These are phyloP conservation scores for Dendrobium officinale DNA, from an alignment of 106 monocot genomes.

Conservation along the genomic window DNA sequence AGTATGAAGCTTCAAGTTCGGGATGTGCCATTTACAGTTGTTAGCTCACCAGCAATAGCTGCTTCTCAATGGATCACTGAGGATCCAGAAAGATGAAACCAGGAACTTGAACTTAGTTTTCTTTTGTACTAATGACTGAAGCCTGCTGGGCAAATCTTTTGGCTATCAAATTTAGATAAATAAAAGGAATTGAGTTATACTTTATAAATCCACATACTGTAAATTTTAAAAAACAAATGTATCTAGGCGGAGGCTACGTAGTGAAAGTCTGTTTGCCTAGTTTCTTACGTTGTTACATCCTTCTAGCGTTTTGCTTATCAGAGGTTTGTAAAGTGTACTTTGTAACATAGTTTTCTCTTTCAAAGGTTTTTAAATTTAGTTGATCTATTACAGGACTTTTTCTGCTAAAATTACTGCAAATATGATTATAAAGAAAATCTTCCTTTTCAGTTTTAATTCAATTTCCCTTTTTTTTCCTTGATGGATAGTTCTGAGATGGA, in stretches of 20 bases:
- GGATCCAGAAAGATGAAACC: neutral
- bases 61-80: neutral
- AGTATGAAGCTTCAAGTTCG: slow-evolving; percentile 54
- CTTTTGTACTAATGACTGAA: too few species aligned
- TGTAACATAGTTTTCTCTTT: neutral
- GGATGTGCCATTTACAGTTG: slow-evolving; percentile 22
- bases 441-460: too few species aligned
- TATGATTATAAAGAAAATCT: neutral
- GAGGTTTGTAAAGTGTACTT: neutral
- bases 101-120: neutral
- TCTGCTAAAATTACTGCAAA: neutral
- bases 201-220: neutral
- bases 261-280: neutral
- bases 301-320: neutral
- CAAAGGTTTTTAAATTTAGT: neutral
- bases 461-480: too few species aligned
- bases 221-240: neutral
- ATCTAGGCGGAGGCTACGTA: neutral
- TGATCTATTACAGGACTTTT: neutral
- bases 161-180: neutral
- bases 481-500: too few species aligned
- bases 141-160: neutral
- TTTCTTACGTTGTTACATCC: neutral
- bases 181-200: neutral
- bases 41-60: slow-evolving; percentile 52